Percentiles rank a stretch among this genome's conserved stretches.
phyloP scores from a whole-genome alignment of 2,329 filamentous ascomycete species.

The Monilinia laxa region DNA sequence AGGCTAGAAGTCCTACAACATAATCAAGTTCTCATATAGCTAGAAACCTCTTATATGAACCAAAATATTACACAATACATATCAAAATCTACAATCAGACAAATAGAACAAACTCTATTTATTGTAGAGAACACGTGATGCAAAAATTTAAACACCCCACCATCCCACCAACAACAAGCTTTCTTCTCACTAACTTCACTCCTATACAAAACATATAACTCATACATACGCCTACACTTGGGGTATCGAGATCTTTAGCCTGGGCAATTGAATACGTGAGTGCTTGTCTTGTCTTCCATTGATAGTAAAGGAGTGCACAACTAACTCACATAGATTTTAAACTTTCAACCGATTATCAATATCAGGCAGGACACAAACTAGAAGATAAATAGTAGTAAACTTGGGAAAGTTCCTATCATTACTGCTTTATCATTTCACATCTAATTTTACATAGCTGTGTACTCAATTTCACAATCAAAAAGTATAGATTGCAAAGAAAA shows the following conservation, averaged over 20 bases:
- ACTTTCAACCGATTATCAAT: too few species aligned
- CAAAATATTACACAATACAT: background rate
- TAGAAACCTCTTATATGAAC: background rate
- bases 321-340: too few species aligned
- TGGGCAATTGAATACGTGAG: background rate
- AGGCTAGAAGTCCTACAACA: background rate
- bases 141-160: constrained; percentile 12
- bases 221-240: background rate
- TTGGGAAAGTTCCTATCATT: constrained; percentile 6
- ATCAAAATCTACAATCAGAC: background rate
- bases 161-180: constrained; percentile 11
- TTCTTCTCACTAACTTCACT: background rate
- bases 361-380: background rate
- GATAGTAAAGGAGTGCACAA: too few species aligned
- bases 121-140: background rate
- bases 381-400: background rate
- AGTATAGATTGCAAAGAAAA: background rate
- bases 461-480: too few species aligned
- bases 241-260: background rate
- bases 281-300: background rate
- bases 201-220: background rate
- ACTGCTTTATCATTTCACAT: background rate
- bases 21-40: background rate
- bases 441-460: background rate
- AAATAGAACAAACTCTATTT: background rate